A percentile compares a stretch with the other conserved stretches of the same genome.
These are phyloP conservation scores for Tetracladium maxilliforme DNA, from an alignment of 2,329 filamentous ascomycete genomes.

Conservation along the genomic window DNA sequence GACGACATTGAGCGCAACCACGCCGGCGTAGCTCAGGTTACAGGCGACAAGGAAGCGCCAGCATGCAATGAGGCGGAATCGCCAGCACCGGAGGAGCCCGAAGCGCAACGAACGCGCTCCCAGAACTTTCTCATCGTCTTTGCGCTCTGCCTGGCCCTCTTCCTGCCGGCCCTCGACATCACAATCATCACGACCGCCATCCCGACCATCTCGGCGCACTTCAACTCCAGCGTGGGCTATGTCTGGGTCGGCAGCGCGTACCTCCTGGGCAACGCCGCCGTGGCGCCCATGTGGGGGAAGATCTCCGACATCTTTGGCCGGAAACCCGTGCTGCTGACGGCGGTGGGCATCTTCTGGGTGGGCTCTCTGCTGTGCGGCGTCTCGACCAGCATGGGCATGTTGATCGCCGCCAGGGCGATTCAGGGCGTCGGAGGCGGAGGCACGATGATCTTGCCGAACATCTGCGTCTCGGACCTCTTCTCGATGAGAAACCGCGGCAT, in stretches of 20 bases:
- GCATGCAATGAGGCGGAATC: too few species aligned
- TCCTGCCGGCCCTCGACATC: constrained; percentile 14
- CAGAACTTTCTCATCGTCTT: constrained; percentile 3
- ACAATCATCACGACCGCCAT: constrained; percentile 22
- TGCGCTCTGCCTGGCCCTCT: constrained; percentile 3
- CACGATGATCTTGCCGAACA: constrained; percentile 47
- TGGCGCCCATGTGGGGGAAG: constrained; percentile 30
- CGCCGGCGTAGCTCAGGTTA: too few species aligned
- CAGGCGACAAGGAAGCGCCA: too few species aligned
- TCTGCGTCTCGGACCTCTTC: constrained; percentile 49
- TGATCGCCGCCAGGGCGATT: constrained; percentile 44
- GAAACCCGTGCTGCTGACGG: constrained; percentile 44
- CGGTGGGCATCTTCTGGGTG: constrained; percentile 45
- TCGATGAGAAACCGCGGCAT: constrained; percentile 40
- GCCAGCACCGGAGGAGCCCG: too few species aligned
- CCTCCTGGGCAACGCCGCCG: constrained; percentile 28
- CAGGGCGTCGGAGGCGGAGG: constrained; percentile 52
- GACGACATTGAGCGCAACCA: too few species aligned
- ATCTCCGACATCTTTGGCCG: constrained; percentile 53
- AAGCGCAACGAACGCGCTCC: background rate
- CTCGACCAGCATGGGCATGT: constrained; percentile 41
- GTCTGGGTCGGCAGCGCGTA: constrained; percentile 38
- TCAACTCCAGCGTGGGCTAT: constrained; percentile 29
- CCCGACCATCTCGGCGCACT: constrained; percentile 17
- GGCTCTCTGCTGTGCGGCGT: constrained; percentile 46